Conservation (phyloP, 129 eudicot genomes). For the carrot (Daucus carota) region DNA sequence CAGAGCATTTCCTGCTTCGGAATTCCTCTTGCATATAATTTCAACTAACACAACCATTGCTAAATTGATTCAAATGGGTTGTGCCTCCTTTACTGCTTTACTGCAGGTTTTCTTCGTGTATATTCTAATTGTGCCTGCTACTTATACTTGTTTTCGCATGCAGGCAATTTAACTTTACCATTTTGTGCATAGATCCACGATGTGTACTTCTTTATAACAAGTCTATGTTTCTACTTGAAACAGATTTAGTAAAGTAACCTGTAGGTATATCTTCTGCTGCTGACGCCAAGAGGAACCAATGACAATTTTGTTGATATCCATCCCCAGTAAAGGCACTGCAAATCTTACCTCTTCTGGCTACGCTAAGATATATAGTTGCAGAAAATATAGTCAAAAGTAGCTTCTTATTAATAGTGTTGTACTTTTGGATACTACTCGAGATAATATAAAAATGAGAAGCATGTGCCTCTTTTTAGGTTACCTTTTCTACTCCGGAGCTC, state of each 20-base stretch:
- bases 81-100: background rate
- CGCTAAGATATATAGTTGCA: slow-evolving; percentile 38
- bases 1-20: background rate
- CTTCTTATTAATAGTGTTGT: background rate
- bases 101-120: background rate
- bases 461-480: slow-evolving; percentile 18
- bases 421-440: background rate
- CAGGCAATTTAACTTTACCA: background rate
- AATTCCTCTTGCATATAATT: background rate
- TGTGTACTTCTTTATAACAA: background rate
- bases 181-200: background rate
- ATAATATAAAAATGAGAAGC: background rate
- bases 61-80: background rate
- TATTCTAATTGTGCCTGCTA: background rate
- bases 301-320: slow-evolving; percentile 73
- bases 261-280: slow-evolving; percentile 76
- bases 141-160: background rate
- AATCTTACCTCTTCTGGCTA: slow-evolving; percentile 93
- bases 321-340: slow-evolving; percentile 71
- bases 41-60: background rate
- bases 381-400: slow-evolving; percentile 25
- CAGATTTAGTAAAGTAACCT: slow-evolving; percentile 33
- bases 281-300: slow-evolving; percentile 65
- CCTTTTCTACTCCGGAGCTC: slow-evolving; percentile 79
- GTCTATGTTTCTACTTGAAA: background rate